Conservation (phyloP, 2,329 filamentous ascomycete genomes). For the Aspergillus fumigatiaffinis region DNA sequence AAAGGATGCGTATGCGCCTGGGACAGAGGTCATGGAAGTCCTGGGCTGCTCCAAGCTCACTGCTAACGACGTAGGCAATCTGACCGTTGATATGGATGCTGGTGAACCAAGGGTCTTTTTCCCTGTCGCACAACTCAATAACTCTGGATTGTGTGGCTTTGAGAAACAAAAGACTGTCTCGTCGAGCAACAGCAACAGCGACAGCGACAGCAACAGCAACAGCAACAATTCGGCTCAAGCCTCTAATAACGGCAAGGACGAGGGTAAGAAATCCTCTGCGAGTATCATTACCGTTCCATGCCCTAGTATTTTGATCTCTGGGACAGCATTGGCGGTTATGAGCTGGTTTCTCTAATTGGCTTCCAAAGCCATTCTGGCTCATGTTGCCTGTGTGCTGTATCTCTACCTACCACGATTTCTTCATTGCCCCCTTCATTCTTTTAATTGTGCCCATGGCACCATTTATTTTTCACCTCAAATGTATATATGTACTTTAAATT, state of each 20-base stretch:
- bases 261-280: not conserved
- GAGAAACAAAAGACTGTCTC: not conserved
- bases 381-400: not conserved
- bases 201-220: not conserved
- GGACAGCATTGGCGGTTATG: not conserved
- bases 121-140: slow-evolving; percentile 19
- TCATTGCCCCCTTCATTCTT: not conserved
- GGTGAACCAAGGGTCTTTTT: slow-evolving; percentile 29
- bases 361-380: not conserved
- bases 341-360: not conserved
- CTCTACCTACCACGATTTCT: not conserved
- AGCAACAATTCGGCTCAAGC: not conserved
- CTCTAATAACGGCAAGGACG: not conserved
- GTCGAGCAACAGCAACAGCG: not conserved
- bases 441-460: not conserved
- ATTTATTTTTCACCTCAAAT: no score
- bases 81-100: slow-evolving; percentile 21
- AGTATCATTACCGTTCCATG: not conserved
- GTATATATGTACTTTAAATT: no score
- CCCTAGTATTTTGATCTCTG: not conserved
- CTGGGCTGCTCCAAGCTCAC: slow-evolving; percentile 22
- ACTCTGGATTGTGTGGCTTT: slow-evolving; percentile 26
- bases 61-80: slow-evolving; percentile 15
- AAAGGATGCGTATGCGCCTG: slow-evolving; percentile 19
- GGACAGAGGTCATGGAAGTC: slow-evolving; percentile 21